A percentile compares a stretch with the other conserved stretches of the same genome.
Conservation (phyloP, 2,329 filamentous ascomycete genomes). For the Penicillium thymicola region DNA sequence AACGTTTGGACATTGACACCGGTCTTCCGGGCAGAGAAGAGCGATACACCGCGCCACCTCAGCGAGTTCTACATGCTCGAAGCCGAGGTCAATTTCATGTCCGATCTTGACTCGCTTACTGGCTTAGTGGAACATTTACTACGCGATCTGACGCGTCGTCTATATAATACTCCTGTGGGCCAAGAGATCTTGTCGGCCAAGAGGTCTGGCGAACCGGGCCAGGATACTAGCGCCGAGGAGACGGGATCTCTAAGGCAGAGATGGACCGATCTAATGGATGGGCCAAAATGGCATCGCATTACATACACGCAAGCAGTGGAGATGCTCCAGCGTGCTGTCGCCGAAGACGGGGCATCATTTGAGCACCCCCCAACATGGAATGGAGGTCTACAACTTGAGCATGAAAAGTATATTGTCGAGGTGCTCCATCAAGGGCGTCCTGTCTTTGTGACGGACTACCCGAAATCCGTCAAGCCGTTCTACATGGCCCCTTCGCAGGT, state of each 20-base stretch:
- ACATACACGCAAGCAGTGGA: constrained; percentile 77
- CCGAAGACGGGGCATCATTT: constrained; percentile 55
- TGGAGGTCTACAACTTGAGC: constrained; percentile 77
- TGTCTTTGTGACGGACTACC: constrained; percentile 91
- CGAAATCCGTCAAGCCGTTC: constrained; percentile 85
- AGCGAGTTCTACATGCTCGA: constrained; percentile 99
- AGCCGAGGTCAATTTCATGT: constrained; percentile 77
- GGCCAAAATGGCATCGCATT: constrained; percentile 68
- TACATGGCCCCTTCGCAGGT: constrained; percentile 66
- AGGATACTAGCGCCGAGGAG: constrained; percentile 29
- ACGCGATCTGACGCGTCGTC: constrained; percentile 51
- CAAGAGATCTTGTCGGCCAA: constrained; percentile 54
- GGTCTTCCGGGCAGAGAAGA: constrained; percentile 88
- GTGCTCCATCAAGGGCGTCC: constrained; percentile 63
- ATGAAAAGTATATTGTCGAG: constrained; percentile 82
- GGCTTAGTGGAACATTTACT: constrained; percentile 77
- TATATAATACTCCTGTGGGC: constrained; percentile 51
- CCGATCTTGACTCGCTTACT: constrained; percentile 69
- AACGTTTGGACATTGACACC: constrained; percentile 93
- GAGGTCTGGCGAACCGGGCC: constrained; percentile 41
- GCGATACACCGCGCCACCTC: constrained; percentile 87
- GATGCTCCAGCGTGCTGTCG: constrained; percentile 59
- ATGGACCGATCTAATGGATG: constrained; percentile 65
- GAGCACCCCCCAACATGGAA: constrained; percentile 67
- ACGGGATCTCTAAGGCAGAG: constrained; percentile 57